A percentile compares a stretch with the other conserved stretches of the same genome.
Conservation (phyloP, 2,329 filamentous ascomycete species). For the Ophiocordyceps sinensis region DNA sequence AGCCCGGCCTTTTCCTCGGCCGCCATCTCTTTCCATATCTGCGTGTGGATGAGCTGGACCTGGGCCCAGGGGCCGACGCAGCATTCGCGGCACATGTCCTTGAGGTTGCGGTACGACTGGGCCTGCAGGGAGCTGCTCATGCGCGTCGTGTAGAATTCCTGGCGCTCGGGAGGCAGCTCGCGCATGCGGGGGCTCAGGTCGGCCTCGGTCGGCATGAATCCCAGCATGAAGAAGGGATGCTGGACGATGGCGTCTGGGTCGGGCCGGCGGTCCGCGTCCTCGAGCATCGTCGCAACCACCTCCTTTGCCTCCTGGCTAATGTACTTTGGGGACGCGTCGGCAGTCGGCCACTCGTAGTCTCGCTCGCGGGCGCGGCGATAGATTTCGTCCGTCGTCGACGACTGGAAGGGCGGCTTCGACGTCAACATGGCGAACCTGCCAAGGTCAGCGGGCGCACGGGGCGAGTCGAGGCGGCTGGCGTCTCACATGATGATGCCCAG, state of each 20-base stretch:
- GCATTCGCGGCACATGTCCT: slow-evolving; percentile 42
- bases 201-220: slow-evolving; percentile 50
- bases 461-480: neutral
- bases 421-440: slow-evolving; percentile 85
- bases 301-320: slow-evolving; percentile 67
- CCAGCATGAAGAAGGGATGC: slow-evolving; percentile 65
- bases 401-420: slow-evolving; percentile 92
- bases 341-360: slow-evolving; percentile 67
- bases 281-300: slow-evolving; percentile 60
- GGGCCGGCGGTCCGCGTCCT: slow-evolving; percentile 60
- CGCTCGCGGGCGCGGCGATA: slow-evolving; percentile 56
- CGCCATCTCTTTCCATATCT: slow-evolving; percentile 51
- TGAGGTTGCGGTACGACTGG: slow-evolving; percentile 35
- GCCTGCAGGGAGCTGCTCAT: slow-evolving; percentile 28
- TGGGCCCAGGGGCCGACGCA: slow-evolving; percentile 41
- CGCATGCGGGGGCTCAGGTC: slow-evolving; percentile 46
- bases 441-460: neutral
- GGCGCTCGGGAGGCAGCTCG: slow-evolving; percentile 39
- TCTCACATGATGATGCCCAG: slow-evolving; percentile 81
- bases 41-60: slow-evolving; percentile 32
- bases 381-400: slow-evolving; percentile 74
- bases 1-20: slow-evolving; percentile 53
- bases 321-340: slow-evolving; percentile 49
- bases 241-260: slow-evolving; percentile 66
- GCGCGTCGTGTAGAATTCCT: slow-evolving; percentile 41